Evolutionary conservation across 106 monocot species (phyloP).

Genomic region (Gastrodia elata): DNA sequence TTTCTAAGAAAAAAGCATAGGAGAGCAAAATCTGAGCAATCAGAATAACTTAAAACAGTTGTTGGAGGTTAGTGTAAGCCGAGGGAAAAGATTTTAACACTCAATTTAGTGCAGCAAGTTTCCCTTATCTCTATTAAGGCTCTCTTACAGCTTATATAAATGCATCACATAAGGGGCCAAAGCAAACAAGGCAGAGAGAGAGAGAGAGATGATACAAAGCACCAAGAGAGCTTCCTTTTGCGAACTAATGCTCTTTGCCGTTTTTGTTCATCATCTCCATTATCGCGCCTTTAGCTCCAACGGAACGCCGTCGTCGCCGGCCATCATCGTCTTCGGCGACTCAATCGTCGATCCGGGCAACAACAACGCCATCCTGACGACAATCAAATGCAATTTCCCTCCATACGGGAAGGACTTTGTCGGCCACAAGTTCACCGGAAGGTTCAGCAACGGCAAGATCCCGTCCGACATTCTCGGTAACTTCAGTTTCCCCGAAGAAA

Average conservation of each 20-base stretch:
- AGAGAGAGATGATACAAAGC: not conserved
- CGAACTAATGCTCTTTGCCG: not conserved
- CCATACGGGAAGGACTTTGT: slow-evolving; percentile 69
- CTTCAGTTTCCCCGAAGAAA: not conserved
- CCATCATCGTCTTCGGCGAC: slow-evolving; percentile 67
- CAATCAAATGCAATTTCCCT: slow-evolving; percentile 57
- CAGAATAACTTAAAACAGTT: no score
- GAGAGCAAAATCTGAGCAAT: no score
- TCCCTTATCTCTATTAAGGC: no score
- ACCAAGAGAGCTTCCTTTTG: not conserved
- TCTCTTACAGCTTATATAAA: no score
- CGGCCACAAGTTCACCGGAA: slow-evolving; percentile 49
- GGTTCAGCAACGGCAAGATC: slow-evolving; percentile 73
- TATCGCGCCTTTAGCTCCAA: not conserved
- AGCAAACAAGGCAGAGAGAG: not conserved
- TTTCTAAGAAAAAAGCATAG: no score
- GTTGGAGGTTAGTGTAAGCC: no score
- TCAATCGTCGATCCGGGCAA: slow-evolving; percentile 86
- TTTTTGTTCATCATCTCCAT: not conserved
- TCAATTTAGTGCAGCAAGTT: no score
- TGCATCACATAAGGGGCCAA: not conserved
- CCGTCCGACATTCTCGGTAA: slow-evolving; percentile 63
- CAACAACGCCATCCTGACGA: slow-evolving; percentile 52
- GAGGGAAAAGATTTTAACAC: no score
- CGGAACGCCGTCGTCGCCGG: slow-evolving; percentile 8